Evolutionary conservation across 202 grass and related monocot species (phyloP).

Genomic region (Cymbopogon flexuosus): DNA sequence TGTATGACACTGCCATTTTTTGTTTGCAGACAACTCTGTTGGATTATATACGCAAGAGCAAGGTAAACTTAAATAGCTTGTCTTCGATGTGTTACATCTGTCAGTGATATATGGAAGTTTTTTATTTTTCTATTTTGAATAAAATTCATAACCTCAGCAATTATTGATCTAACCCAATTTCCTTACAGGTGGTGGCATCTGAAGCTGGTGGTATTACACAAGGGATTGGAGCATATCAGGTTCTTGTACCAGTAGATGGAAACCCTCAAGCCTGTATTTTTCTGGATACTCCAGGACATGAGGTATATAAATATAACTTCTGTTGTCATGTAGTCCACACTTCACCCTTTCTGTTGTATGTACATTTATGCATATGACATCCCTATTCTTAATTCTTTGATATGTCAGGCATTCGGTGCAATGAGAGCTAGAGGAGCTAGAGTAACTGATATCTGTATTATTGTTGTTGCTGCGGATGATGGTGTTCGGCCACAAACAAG

Average conservation of each 20-base stretch:
- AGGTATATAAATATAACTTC: slow-evolving; percentile 47
- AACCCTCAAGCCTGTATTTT: slow-evolving; percentile 80
- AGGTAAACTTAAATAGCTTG: slow-evolving; percentile 50
- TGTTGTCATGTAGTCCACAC: neutral
- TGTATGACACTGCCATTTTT: slow-evolving; percentile 17
- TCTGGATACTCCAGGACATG: slow-evolving; percentile 93
- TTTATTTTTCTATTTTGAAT: neutral
- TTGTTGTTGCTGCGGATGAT: slow-evolving; percentile 95
- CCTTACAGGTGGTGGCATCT: slow-evolving; percentile 81
- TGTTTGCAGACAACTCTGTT: slow-evolving; percentile 76
- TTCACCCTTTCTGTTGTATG: neutral
- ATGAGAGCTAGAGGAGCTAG: slow-evolving; percentile 95
- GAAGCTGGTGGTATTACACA: slow-evolving; percentile 98
- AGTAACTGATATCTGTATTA: slow-evolving; percentile 86
- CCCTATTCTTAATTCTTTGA: slow-evolving; percentile 27
- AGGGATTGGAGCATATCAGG: slow-evolving; percentile 95
- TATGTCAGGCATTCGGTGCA: slow-evolving; percentile 84
- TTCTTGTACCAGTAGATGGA: slow-evolving; percentile 81
- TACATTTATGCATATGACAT: neutral
- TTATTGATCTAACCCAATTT: slow-evolving; percentile 37
- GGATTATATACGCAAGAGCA: slow-evolving; percentile 92
- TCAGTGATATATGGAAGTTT: neutral
- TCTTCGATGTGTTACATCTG: neutral
- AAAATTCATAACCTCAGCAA: slow-evolving; percentile 19
- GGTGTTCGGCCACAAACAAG: slow-evolving; percentile 88